Conservation (phyloP, 2,329 filamentous ascomycete species). For the Ascochyta koolunga region DNA sequence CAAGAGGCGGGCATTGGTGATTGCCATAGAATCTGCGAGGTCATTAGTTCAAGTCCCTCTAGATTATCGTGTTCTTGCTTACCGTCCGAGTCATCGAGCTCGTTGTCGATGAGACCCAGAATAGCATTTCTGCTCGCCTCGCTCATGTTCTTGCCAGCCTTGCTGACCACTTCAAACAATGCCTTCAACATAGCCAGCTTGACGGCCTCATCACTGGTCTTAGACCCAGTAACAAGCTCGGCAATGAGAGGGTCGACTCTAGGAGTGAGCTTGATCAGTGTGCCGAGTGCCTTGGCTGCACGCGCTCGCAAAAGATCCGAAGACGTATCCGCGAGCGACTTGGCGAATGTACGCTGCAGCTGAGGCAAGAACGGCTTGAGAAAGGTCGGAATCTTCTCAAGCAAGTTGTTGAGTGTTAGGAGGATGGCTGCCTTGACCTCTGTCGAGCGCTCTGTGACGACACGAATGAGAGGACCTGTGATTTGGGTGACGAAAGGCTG, state of each 20-base stretch:
- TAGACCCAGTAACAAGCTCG: conserved; percentile 94
- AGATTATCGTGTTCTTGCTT: conserved; percentile 28
- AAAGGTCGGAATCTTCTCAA: conserved; percentile 95
- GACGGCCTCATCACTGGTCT: conserved; percentile 85
- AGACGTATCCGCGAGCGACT: conserved; percentile 89
- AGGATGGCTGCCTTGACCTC: conserved; percentile 97
- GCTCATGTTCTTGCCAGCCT: conserved; percentile 93
- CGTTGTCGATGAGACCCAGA: conserved; percentile 84
- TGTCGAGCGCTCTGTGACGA: conserved; percentile 93
- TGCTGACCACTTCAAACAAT: conserved; percentile 93
- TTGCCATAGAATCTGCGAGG: conserved; percentile 68
- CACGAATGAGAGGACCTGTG: conserved; percentile 94
- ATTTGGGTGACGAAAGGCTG: conserved; percentile 98
- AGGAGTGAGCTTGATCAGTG: conserved; percentile 92
- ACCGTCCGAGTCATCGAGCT: conserved; percentile 75
- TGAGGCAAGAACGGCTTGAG: conserved; percentile 97
- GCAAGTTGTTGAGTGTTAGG: conserved; percentile 88
- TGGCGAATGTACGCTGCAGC: conserved; percentile 94
- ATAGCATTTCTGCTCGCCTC: conserved; percentile 87
- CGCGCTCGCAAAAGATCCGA: conserved; percentile 86
- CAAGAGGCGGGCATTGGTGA: conserved; percentile 88
- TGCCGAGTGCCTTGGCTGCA: conserved; percentile 92
- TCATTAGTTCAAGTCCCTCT: neutral
- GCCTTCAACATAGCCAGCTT: conserved; percentile 97
- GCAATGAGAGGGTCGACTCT: conserved; percentile 92